A percentile compares a stretch with the other conserved stretches of the same genome.
phyloP scores from a whole-genome alignment of 148 eudicot species.

The Chenopodium suecicum region DNA sequence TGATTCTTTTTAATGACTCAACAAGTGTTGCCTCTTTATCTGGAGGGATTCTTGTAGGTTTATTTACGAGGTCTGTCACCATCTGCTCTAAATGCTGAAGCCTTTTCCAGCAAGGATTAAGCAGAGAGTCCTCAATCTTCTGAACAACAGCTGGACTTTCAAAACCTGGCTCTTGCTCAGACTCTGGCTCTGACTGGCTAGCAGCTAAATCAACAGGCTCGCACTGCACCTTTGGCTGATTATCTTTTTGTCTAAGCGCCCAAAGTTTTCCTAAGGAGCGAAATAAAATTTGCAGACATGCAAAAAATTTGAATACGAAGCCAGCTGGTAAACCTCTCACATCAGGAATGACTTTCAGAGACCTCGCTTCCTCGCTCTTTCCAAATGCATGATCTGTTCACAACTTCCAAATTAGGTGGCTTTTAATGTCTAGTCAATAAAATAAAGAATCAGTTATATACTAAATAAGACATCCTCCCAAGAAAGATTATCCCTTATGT shows the following conservation, averaged over 20 bases:
- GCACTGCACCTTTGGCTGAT: constrained; percentile 26
- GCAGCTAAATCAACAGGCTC: constrained; percentile 22
- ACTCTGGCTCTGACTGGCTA: constrained; percentile 23
- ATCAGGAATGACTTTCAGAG: constrained; percentile 18
- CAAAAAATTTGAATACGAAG: constrained; percentile 45
- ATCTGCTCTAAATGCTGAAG: constrained; percentile 66
- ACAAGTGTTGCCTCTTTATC: constrained; percentile 80
- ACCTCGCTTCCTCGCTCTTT: constrained; percentile 30
- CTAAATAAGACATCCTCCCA: neutral
- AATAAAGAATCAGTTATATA: neutral
- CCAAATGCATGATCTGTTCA: constrained; percentile 26
- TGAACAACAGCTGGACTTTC: constrained; percentile 26
- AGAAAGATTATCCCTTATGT: neutral
- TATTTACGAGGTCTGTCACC: constrained; percentile 66
- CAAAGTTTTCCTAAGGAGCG: constrained; percentile 38
- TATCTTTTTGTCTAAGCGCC: constrained; percentile 32
- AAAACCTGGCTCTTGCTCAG: constrained; percentile 36
- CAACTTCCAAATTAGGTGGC: constrained; percentile 20
- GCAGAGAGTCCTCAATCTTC: constrained; percentile 40
- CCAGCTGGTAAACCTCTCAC: constrained; percentile 38
- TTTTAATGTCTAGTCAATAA: neutral
- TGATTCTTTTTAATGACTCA: constrained; percentile 81
- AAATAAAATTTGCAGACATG: constrained; percentile 48
- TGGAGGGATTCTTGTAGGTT: constrained; percentile 73
- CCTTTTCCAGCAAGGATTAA: constrained; percentile 74